Evolutionary conservation across 768 basidiomycete species (phyloP).

Genomic region (Leccinum variicolor): DNA sequence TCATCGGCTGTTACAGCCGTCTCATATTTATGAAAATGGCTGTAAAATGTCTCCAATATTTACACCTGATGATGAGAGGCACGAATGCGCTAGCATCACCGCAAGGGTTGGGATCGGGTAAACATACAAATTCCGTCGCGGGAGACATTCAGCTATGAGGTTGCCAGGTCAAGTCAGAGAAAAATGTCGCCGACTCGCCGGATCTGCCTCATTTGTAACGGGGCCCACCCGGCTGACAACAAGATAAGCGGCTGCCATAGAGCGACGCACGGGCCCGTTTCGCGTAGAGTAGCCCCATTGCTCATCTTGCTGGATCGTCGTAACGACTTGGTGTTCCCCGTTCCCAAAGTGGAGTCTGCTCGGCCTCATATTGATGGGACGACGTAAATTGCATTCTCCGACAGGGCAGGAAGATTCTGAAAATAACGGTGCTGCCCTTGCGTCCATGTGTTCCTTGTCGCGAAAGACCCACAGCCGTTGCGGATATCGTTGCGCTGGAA

Average conservation of each 20-base stretch:
- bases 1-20: not conserved
- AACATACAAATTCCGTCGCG: not conserved
- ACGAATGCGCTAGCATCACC: not conserved
- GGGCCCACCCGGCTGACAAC: not conserved
- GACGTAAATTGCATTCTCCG: not conserved
- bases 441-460: not conserved
- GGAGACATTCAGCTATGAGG: not conserved
- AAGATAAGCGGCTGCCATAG: not conserved
- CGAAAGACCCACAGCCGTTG: too few species aligned
- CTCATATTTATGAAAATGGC: too few species aligned
- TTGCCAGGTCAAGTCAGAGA: not conserved
- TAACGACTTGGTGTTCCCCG: not conserved
- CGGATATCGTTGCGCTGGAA: not conserved
- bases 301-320: not conserved
- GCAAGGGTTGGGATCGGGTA: not conserved
- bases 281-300: not conserved
- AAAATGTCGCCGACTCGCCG: not conserved
- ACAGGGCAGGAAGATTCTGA: not conserved
- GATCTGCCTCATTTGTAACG: not conserved
- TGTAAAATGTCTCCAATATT: not conserved
- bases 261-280: not conserved
- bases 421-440: not conserved
- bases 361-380: not conserved
- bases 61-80: not conserved
- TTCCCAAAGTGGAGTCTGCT: not conserved